Evolutionary conservation across 345 rosid species (phyloP).

Genomic region (Gossypioides kirkii): DNA sequence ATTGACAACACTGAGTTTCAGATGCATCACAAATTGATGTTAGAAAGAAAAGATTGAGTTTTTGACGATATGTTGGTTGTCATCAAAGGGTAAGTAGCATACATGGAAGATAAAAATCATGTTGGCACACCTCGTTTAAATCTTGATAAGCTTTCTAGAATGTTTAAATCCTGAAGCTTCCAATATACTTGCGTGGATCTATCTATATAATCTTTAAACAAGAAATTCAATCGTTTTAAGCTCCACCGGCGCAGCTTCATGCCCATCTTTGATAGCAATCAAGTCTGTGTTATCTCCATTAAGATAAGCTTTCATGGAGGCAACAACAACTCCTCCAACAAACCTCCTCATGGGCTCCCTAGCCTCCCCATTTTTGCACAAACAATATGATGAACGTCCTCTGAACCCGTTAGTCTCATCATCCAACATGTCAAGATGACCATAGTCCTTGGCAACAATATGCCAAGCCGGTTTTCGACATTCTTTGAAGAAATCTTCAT

Average conservation of each 20-base stretch:
- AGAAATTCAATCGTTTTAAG: slow-evolving; percentile 40
- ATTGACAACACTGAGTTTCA: neutral
- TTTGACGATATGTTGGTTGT: neutral
- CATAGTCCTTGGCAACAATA: slow-evolving; percentile 65
- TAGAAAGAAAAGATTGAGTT: neutral
- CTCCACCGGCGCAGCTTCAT: slow-evolving; percentile 43
- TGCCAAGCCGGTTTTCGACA: slow-evolving; percentile 65
- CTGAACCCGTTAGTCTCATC: slow-evolving; percentile 64
- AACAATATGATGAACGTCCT: slow-evolving; percentile 53
- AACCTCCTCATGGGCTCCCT: slow-evolving; percentile 80
- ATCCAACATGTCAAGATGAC: slow-evolving; percentile 78
- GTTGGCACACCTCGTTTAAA: neutral
- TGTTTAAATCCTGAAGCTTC: neutral
- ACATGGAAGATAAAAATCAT: neutral
- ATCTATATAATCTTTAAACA: no score
- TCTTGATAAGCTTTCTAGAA: neutral
- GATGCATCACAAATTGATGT: neutral
- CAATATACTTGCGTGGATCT: neutral
- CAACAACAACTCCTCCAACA: slow-evolving; percentile 61
- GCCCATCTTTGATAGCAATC: slow-evolving; percentile 47
- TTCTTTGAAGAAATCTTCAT: slow-evolving; percentile 56
- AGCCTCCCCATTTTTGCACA: slow-evolving; percentile 66
- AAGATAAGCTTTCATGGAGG: slow-evolving; percentile 59
- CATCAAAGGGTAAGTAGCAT: neutral
- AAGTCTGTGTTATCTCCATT: slow-evolving; percentile 47